Evolutionary conservation across 129 eudicot genomes (phyloP), one percentile per base, ranked within the genome.

Genomic region (Helichrysum umbraculigerum): DNA sequence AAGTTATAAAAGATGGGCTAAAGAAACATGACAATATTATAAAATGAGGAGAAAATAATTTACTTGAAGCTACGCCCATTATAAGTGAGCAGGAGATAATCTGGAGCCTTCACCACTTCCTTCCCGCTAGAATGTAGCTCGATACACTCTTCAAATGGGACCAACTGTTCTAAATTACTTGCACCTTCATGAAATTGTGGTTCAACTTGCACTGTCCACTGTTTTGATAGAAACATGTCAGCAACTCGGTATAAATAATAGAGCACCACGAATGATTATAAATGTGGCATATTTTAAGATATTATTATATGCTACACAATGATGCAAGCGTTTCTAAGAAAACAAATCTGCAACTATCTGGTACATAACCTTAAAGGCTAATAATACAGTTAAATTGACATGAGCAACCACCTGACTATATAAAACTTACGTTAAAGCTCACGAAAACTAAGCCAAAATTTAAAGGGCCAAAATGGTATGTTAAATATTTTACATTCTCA

Each of bases 61-160:
- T 78, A 95, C 99, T 87, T 95, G 96, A 95, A 95, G 85, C 82
- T 90, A 34, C 97, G 96, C 3, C 99, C 99, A 86, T 91, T 95
- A 61, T 91, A 86, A 69, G 96, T 95, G 75, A 95, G 90, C 41
- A 91, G 95, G 68, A 95, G 97, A 83, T 77, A 95, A 76, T 89
- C 96, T 4, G 99, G 97, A 80, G 95, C 96, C 82, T 65, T 91
- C 76, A 91, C 94, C 32, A 87, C 88, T 35, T 85, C 84, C 81
- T 85, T 86, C 73, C 82, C 91, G 68, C 86, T 89, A 68, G 96
- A 89, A 83, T 72, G 92, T 65, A 95, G 77, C 84, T 95, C 93
- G 54, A 95, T 86, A 72, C 92, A 86, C 85, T 95, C 99, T 81
- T 95, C 99, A 83, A 91, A 95, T 19, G 97, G 96, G 68, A 91